Conservation (phyloP, 768 basidiomycete genomes). For the Macrolepiota dolichaula region DNA sequence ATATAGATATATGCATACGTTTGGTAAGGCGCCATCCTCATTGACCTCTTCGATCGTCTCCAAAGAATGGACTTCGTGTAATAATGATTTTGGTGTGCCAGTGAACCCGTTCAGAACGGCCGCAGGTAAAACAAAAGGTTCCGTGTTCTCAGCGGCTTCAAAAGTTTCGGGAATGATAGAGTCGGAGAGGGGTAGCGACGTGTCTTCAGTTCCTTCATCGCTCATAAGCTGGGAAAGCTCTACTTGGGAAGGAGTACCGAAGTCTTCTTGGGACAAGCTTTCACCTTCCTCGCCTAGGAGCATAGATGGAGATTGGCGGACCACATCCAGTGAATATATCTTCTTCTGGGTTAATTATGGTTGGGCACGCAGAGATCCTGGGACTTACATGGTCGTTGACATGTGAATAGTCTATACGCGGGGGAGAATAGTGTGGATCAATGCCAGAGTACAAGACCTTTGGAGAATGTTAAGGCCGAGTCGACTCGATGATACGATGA, state of each 20-base stretch:
- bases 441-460: not conserved
- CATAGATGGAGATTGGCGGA: not conserved
- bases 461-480: not conserved
- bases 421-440: not conserved
- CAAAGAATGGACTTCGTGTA: not conserved
- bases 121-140: not conserved
- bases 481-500: no score
- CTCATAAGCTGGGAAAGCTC: not conserved
- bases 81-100: not conserved
- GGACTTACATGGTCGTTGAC: not conserved
- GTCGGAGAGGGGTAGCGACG: slow-evolving; percentile 24
- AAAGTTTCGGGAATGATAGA: slow-evolving; percentile 23
- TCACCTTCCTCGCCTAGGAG: not conserved
- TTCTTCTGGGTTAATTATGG: not conserved
- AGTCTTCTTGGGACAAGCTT: not conserved
- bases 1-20: slow-evolving; percentile 1
- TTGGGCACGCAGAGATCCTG: not conserved
- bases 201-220: not conserved
- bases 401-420: not conserved
- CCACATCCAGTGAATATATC: not conserved
- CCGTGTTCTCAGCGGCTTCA: slow-evolving; percentile 19
- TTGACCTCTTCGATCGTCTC: not conserved
- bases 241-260: no score
- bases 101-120: not conserved
- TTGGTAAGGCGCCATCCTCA: not conserved